A percentile compares a stretch with the other conserved stretches of the same genome.
Conservation (phyloP, 148 eudicot species). For the Rhododendron williamsianum region DNA sequence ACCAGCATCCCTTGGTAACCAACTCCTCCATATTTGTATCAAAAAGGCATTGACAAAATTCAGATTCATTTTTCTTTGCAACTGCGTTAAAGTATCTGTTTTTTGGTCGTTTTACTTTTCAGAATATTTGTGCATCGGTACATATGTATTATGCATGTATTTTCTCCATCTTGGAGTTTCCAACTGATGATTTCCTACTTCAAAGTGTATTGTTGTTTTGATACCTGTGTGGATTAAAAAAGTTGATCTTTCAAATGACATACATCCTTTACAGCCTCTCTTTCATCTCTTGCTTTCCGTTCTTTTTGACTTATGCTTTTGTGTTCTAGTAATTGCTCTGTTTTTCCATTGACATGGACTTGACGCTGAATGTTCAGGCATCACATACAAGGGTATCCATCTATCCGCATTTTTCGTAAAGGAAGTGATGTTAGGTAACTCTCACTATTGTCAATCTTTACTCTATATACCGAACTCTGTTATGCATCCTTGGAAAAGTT, state of each 20-base stretch:
- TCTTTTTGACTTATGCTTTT: not conserved
- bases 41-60: too few relatives aligned
- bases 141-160: not conserved
- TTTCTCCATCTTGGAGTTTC: not conserved
- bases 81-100: not conserved
- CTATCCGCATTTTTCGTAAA: constrained; percentile 90
- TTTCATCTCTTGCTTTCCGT: not conserved
- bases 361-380: constrained; percentile 49
- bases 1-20: too few relatives aligned
- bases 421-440: constrained; percentile 69
- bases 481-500: not conserved
- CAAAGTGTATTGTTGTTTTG: not conserved
- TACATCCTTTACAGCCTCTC: not conserved
- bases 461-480: not conserved
- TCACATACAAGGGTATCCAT: constrained; percentile 96
- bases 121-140: not conserved
- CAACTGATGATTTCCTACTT: constrained; percentile 5
- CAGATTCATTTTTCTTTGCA: not conserved
- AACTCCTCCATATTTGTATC: too few relatives aligned
- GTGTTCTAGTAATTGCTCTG: not conserved
- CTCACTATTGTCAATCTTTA: not conserved
- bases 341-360: constrained; percentile 15
- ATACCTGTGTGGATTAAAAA: not conserved
- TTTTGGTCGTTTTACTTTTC: not conserved
- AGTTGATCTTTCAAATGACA: constrained; percentile 7